These are phyloP conservation scores for Hypoxylon lienhwacheense DNA, from an alignment of 495 filamentous ascomycete genomes.

Conservation along the genomic window DNA sequence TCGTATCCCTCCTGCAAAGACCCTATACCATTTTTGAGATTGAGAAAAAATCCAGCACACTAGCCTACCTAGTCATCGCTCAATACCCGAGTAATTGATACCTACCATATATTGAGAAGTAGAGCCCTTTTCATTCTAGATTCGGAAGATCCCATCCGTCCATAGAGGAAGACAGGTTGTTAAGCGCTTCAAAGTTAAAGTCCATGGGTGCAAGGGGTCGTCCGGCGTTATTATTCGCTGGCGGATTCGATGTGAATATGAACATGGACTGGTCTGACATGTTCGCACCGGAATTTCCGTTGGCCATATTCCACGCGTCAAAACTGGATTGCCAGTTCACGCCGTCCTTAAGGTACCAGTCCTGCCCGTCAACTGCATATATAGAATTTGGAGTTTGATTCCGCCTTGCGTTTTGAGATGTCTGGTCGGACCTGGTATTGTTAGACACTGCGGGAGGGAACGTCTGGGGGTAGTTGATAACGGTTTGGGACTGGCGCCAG, in stretches of 20 bases:
- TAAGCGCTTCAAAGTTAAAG: conserved; percentile 32
- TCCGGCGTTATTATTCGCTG: conserved; percentile 16
- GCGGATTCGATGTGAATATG: conserved; percentile 32
- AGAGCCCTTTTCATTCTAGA: conserved; percentile 21
- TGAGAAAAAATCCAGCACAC: not conserved
- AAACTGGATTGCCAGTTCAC: conserved; percentile 55
- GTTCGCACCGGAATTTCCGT: conserved; percentile 5
- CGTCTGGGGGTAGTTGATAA: conserved; percentile 14
- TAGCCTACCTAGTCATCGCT: not conserved
- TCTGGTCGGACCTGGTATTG: conserved; percentile 14
- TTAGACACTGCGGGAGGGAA: conserved; percentile 16
- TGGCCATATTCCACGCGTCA: conserved; percentile 44
- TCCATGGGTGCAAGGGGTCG: conserved; percentile 27
- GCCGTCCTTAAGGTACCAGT: conserved; percentile 55
- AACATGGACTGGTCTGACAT: conserved; percentile 34
- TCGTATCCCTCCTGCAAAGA: not conserved
- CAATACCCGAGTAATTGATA: conserved; percentile 7
- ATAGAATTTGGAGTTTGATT: conserved; percentile 30
- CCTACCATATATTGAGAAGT: no score
- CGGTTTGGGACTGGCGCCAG: conserved; percentile 17
- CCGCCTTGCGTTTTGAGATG: conserved; percentile 17
- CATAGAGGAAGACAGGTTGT: conserved; percentile 32
- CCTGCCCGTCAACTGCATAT: conserved; percentile 51
- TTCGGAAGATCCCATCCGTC: conserved; percentile 37
- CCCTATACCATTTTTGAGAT: not conserved